Conservation (phyloP, 2,329 filamentous ascomycete genomes). For the Paraphaeosphaeria minitans region DNA sequence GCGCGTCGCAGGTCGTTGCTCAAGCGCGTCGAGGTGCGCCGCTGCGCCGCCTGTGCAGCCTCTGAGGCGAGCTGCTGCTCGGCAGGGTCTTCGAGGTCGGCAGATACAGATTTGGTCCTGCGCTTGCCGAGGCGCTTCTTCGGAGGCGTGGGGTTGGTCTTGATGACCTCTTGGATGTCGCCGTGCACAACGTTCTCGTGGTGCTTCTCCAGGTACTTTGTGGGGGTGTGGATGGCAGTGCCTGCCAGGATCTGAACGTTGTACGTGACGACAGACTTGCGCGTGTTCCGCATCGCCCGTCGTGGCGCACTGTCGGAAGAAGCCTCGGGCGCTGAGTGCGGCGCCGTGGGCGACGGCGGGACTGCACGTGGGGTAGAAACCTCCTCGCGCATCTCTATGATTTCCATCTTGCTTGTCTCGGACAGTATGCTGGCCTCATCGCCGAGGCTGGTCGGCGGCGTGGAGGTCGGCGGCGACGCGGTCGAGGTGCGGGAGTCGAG, state of each 20-base stretch:
- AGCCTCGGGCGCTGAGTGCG: conserved; percentile 22
- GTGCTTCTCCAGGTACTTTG: conserved; percentile 47
- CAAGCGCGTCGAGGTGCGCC: conserved; percentile 39
- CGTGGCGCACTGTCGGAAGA: conserved; percentile 30
- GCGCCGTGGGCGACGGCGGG: conserved; percentile 20
- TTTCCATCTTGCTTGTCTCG: conserved; percentile 40
- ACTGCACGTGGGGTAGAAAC: conserved; percentile 17
- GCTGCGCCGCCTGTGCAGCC: conserved; percentile 38
- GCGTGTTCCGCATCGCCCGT: conserved; percentile 56
- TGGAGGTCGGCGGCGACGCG: conserved; percentile 63
- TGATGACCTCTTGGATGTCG: conserved; percentile 23
- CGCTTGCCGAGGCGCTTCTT: conserved; percentile 25
- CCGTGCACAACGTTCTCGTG: conserved; percentile 45
- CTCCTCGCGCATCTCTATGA: conserved; percentile 30
- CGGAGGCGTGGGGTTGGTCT: conserved; percentile 19
- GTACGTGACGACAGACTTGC: conserved; percentile 66
- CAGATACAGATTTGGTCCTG: conserved; percentile 18
- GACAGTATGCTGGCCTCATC: conserved; percentile 64
- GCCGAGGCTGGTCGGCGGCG: conserved; percentile 69
- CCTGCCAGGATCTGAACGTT: conserved; percentile 69
- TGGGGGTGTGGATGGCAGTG: conserved; percentile 64
- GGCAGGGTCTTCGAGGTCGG: conserved; percentile 29
- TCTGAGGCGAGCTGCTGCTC: conserved; percentile 41
- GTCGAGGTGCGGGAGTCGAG: conserved; percentile 50
- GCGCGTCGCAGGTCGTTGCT: conserved; percentile 41